Evolutionary conservation across 2,329 filamentous ascomycete species (phyloP).

Genomic region (Lasiodiplodia gonubiensis): DNA sequence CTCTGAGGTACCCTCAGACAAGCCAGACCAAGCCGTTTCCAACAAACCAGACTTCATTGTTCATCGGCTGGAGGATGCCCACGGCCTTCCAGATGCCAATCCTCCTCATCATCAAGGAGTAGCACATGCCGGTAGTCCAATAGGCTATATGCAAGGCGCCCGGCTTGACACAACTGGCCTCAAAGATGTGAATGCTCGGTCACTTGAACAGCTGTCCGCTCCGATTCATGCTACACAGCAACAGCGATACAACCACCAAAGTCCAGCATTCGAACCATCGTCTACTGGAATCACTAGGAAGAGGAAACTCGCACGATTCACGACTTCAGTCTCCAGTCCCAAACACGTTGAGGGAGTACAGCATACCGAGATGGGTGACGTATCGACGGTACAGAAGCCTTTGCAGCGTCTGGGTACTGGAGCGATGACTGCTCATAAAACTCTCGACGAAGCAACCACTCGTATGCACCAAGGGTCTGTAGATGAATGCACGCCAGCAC

Average conservation of each 20-base stretch:
- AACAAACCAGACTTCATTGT: not conserved
- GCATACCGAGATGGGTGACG: not conserved
- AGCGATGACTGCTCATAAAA: not conserved
- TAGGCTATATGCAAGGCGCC: not conserved
- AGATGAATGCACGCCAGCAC: not conserved
- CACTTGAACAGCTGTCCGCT: not conserved
- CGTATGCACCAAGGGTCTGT: not conserved
- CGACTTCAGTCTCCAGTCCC: not conserved
- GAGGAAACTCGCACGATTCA: conserved; percentile 1
- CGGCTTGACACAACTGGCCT: not conserved
- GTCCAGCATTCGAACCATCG: not conserved
- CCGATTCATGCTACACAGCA: not conserved
- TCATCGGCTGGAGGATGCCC: not conserved
- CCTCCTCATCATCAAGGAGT: not conserved
- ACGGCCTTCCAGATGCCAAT: not conserved
- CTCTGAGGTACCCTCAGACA: not conserved
- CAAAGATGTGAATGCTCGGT: not conserved
- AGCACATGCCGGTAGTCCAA: not conserved
- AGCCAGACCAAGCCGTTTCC: not conserved
- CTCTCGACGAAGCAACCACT: not conserved
- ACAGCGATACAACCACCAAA: too few species aligned
- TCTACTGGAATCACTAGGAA: not conserved
- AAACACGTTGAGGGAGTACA: not conserved
- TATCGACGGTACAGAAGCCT: not conserved
- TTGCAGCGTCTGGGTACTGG: not conserved